Evolutionary conservation across 2,329 filamentous ascomycete species (phyloP).

Genomic region (Epichloe amarillans): DNA sequence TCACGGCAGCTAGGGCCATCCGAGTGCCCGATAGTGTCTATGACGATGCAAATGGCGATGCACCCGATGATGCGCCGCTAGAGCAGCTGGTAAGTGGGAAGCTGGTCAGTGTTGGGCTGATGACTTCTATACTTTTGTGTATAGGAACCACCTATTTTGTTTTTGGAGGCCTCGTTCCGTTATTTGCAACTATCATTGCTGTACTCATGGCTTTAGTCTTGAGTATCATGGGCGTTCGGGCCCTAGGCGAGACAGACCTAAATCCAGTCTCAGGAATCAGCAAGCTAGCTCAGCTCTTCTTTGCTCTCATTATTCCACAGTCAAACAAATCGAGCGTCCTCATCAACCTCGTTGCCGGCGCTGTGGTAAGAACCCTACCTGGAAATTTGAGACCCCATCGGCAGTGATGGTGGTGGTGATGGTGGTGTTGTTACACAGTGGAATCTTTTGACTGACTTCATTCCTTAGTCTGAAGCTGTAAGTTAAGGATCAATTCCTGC

Average conservation of each 20-base stretch:
- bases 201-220: slow-evolving; percentile 72
- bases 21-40: neutral
- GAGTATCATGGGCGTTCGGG: slow-evolving; percentile 61
- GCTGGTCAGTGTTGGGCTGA: slow-evolving; percentile 61
- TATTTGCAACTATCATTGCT: slow-evolving; percentile 61
- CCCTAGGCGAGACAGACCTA: slow-evolving; percentile 72
- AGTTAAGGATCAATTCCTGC: slow-evolving; percentile 3
- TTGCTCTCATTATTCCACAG: slow-evolving; percentile 76
- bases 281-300: slow-evolving; percentile 91
- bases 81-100: slow-evolving; percentile 67
- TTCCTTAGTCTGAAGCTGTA: slow-evolving; percentile 26
- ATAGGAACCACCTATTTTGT: slow-evolving; percentile 68
- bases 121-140: slow-evolving; percentile 66
- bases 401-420: too few relatives aligned
- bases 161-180: slow-evolving; percentile 71
- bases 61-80: slow-evolving; percentile 65
- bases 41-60: slow-evolving; percentile 16
- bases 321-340: slow-evolving; percentile 75
- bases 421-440: too few relatives aligned
- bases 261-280: slow-evolving; percentile 95
- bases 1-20: neutral
- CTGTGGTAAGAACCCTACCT: slow-evolving; percentile 37
- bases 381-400: too few relatives aligned
- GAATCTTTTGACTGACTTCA: neutral
- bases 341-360: slow-evolving; percentile 89